These are phyloP conservation scores for Obba rivulosa DNA, from an alignment of 768 basidiomycete species.

Conservation along the genomic window DNA sequence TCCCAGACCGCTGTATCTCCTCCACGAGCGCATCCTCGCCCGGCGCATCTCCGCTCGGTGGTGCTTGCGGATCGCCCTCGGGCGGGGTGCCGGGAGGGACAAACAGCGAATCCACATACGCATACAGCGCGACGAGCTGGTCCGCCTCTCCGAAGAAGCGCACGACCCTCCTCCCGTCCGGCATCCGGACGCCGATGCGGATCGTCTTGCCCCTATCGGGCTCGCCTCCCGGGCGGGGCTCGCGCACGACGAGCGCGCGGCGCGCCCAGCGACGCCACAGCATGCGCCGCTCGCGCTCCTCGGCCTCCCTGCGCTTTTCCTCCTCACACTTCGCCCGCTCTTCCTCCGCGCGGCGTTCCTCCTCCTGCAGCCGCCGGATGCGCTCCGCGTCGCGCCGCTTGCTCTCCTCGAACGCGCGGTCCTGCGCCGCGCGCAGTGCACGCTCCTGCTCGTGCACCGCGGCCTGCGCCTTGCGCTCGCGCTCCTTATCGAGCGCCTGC, in stretches of 20 bases:
- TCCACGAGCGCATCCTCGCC: conserved; percentile 34
- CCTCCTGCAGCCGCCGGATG: conserved; percentile 49
- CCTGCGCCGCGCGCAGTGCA: conserved; percentile 72
- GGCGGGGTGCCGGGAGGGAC: conserved; percentile 36
- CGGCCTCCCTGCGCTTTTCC: conserved; percentile 26
- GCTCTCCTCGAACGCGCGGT: conserved; percentile 67
- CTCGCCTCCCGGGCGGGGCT: conserved; percentile 23
- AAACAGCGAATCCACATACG: conserved; percentile 62
- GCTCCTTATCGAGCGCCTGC: conserved; percentile 41
- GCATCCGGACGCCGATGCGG: conserved; percentile 54
- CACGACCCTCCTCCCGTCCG: conserved; percentile 46
- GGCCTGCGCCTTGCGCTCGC: conserved; percentile 35
- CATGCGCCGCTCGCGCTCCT: conserved; percentile 31
- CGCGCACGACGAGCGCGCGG: conserved; percentile 37
- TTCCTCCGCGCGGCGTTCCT: conserved; percentile 41
- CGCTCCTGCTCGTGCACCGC: conserved; percentile 38
- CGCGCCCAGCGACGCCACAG: conserved; percentile 61
- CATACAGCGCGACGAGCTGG: conserved; percentile 61
- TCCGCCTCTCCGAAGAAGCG: conserved; percentile 46
- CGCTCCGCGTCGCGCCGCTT: conserved; percentile 64
- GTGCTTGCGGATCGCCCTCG: conserved; percentile 36
- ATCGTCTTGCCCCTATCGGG: conserved; percentile 33
- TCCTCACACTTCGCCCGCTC: conserved; percentile 27
- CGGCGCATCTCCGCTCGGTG: conserved; percentile 30
- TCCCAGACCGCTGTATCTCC: conserved; percentile 18